Percentiles rank a stretch among this genome's conserved stretches.
Conservation (phyloP, 1,284 basidiomycete species). For the Filobasidium uniguttulatum region DNA sequence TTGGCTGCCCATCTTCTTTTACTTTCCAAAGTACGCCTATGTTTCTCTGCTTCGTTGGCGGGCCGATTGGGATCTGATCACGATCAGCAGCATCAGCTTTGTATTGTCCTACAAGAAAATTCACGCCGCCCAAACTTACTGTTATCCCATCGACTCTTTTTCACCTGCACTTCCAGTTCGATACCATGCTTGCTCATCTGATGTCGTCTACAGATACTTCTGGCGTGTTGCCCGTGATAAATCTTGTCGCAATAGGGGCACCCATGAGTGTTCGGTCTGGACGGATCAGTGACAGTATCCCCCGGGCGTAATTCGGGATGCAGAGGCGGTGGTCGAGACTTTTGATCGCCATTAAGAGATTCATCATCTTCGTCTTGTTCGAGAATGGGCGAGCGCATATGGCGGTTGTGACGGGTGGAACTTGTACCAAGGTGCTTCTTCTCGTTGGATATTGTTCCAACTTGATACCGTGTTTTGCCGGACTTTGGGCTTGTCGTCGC, state of each 20-base stretch:
- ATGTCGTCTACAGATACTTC: conserved; percentile 44
- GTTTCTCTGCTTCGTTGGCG: conserved; percentile 40
- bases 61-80: conserved; percentile 39
- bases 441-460: too few species aligned
- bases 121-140: conserved; percentile 24
- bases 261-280: conserved; percentile 11
- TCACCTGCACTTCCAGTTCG: conserved; percentile 40
- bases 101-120: background rate
- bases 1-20: conserved; percentile 44
- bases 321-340: background rate
- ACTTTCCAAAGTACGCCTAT: conserved; percentile 40
- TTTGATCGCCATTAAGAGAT: background rate
- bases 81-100: background rate
- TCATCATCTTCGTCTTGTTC: background rate
- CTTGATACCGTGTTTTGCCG: background rate
- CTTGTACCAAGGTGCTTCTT: background rate
- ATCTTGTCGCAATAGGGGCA: conserved; percentile 31
- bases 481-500: background rate
- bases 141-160: conserved; percentile 44
- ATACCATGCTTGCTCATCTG: conserved; percentile 46
- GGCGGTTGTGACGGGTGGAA: background rate
- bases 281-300: conserved; percentile 14
- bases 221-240: conserved; percentile 43
- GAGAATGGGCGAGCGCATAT: background rate
- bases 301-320: conserved; percentile 13